These are phyloP conservation scores for Fusarium lyarnte DNA, from an alignment of 2,329 filamentous ascomycete species.

Conservation along the genomic window DNA sequence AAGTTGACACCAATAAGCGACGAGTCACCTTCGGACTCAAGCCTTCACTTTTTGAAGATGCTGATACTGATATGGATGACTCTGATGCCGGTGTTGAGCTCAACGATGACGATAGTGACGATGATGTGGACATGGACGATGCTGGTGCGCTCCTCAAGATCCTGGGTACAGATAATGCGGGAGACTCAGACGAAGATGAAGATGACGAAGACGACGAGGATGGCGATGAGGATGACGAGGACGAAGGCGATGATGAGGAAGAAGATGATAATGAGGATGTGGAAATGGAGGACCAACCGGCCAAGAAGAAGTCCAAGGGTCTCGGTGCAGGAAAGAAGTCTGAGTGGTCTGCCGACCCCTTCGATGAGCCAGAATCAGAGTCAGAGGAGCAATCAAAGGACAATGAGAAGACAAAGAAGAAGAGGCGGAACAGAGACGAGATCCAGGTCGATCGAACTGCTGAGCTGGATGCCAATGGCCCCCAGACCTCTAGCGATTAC, in stretches of 20 bases:
- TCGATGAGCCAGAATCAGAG: constrained; percentile 68
- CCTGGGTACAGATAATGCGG: constrained; percentile 57
- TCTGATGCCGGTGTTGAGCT: constrained; percentile 61
- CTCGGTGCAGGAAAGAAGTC: constrained; percentile 75
- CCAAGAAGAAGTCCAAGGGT: constrained; percentile 47
- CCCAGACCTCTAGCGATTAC: constrained; percentile 90
- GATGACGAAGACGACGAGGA: constrained; percentile 48
- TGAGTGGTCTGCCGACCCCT: constrained; percentile 82
- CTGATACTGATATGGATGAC: constrained; percentile 62
- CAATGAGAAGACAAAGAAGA: constrained; percentile 59
- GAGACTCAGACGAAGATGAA: constrained; percentile 53
- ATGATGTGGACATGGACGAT: constrained; percentile 62
- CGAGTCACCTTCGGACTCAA: constrained; percentile 92
- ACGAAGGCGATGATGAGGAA: constrained; percentile 42
- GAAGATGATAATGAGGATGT: constrained; percentile 49
- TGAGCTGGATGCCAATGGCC: constrained; percentile 88
- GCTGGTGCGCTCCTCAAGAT: constrained; percentile 55
- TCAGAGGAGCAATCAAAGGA: constrained; percentile 51
- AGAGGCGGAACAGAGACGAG: constrained; percentile 78
- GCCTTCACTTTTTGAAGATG: constrained; percentile 85
- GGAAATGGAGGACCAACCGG: constrained; percentile 54
- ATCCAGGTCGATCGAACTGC: constrained; percentile 90
- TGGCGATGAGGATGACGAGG: constrained; percentile 52
- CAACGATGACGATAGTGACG: constrained; percentile 59
- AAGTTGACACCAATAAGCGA: constrained; percentile 77